Base-by-base conservation (phyloP, 108 stramenopile genomes). In the Nitzschia palea region DNA sequence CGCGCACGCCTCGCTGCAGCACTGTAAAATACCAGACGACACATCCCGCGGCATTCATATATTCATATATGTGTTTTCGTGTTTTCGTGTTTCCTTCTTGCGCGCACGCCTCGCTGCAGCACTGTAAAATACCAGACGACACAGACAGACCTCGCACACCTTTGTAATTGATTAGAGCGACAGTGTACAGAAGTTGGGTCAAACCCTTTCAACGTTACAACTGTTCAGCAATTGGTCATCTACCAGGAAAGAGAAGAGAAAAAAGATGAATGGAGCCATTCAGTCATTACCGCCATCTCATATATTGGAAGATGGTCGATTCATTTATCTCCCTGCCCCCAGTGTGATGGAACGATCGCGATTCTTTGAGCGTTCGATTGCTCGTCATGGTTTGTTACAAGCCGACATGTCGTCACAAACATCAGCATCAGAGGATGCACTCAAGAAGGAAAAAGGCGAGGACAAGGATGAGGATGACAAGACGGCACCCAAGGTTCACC, bases 341-440 rank as follows among this genome's bases (percentile, higher is more conserved):
- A 78, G 84, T 14, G 52, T 56, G 4, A 6, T 37, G 17, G 85
- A 89, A 57, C 71, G 80, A 20, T 69, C 83, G 32, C 44, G 71
- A 10, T 88, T 83, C 66, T 83, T 93, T 57, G 88, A 86, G 71
- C 71, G 86, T 69, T 80, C 84, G 14, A 86, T 87, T 68, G 87
- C 86, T 15, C 65, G 78, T 8, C 79, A 88, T 63, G 76, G 82
- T 33, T 66, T 92, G 5, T 74, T 92, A 44, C 29, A 76, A 44
- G 63, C 65, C 15, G 61, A 79, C 44, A 56, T 74, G 65, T 22
- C 34, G 26, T 36, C 60, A 44, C 40, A 37, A 27, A 26, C 45
- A 10, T 17, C 23, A 51, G 25, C 37, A 55, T 26, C 57, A 28
- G 29, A 61, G 55, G 56, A 44, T 22, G 28, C 31, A 65, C 33